Conservation (phyloP, 75 land plant species). For the Chamaecyparis obtusa region DNA sequence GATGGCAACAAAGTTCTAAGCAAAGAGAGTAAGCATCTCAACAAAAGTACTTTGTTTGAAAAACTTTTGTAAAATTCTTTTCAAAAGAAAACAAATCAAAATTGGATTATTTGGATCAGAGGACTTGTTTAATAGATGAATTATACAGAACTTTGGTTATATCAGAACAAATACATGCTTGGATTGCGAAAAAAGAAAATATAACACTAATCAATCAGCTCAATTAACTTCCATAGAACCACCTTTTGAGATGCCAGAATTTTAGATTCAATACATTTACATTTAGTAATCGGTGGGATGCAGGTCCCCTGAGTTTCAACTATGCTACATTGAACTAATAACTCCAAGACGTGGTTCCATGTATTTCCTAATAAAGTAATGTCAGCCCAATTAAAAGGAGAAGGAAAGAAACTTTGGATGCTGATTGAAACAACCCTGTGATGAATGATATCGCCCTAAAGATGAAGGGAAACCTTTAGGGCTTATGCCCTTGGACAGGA, state of each 20-base stretch:
- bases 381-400: background rate
- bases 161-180: background rate
- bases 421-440: no score
- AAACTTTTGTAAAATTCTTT: no score
- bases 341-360: background rate
- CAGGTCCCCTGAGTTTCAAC: background rate
- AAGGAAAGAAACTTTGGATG: background rate
- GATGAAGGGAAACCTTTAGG: background rate
- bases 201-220: no score
- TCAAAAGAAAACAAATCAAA: background rate
- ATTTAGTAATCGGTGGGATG: background rate
- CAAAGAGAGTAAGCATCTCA: background rate
- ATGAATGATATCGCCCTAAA: background rate
- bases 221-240: background rate
- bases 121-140: background rate
- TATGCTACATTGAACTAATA: background rate
- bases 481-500: background rate
- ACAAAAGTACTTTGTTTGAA: background rate
- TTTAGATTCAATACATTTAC: background rate
- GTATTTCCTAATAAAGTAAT: background rate
- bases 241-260: background rate
- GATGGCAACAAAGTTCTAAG: background rate
- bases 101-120: background rate
- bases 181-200: background rate
- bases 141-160: background rate